Evolutionary conservation across 768 basidiomycete species (phyloP).

Genomic region (Goffeauzyma gilvescens): DNA sequence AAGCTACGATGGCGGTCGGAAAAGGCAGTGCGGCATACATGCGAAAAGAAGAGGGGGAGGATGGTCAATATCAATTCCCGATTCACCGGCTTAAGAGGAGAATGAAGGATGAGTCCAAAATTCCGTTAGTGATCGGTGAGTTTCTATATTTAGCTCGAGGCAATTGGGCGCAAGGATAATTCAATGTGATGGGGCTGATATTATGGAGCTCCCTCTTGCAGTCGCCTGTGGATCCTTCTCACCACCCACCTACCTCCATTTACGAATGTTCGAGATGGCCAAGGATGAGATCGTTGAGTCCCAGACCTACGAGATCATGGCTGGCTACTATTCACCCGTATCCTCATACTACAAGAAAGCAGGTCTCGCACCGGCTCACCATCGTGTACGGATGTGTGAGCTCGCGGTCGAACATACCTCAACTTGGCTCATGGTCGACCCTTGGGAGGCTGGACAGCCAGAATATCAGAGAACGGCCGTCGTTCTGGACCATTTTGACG

Average conservation of each 20-base stretch:
- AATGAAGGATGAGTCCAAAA: conserved; percentile 35
- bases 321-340: conserved; percentile 90
- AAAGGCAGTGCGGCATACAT: conserved; percentile 25
- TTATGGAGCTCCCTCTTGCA: no score
- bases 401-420: conserved; percentile 77
- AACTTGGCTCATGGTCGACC: conserved; percentile 89
- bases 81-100: conserved; percentile 26
- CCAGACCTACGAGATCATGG: conserved; percentile 86
- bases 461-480: conserved; percentile 85
- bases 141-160: background rate
- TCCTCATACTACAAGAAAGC: conserved; percentile 67
- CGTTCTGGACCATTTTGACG: conserved; percentile 90
- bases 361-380: conserved; percentile 66
- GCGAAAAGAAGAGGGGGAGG: conserved; percentile 16
- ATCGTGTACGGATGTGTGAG: conserved; percentile 56
- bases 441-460: conserved; percentile 88
- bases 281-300: conserved; percentile 74
- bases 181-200: no score
- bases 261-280: conserved; percentile 99
- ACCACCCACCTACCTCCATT: conserved; percentile 89
- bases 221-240: conserved; percentile 97
- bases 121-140: conserved; percentile 56
- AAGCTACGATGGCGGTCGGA: conserved; percentile 23
- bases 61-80: conserved; percentile 32
- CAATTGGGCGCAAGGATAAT: no score